These are phyloP conservation scores for Globisporangium acanthophoron DNA, from an alignment of 352 stramenopile species.

Conservation along the genomic window DNA sequence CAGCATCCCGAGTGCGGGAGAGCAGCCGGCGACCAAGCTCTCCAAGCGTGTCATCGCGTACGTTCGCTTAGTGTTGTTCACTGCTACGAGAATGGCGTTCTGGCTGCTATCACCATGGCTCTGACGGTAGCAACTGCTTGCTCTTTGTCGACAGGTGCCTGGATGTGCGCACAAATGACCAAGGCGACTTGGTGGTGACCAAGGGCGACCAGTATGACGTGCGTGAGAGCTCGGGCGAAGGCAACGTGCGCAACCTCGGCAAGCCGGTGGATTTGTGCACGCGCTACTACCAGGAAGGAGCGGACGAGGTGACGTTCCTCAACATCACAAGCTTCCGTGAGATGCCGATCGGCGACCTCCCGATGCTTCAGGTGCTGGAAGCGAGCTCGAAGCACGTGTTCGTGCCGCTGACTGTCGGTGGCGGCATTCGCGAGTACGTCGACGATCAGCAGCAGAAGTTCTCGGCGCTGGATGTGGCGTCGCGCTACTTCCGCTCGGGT, in stretches of 20 bases:
- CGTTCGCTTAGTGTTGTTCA: slow-evolving; percentile 14
- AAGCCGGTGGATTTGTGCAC: slow-evolving; percentile 94
- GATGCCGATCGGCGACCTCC: slow-evolving; percentile 94
- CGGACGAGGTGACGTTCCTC: slow-evolving; percentile 97
- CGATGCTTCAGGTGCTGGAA: slow-evolving; percentile 96
- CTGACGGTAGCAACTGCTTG: not conserved
- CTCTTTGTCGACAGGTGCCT: slow-evolving; percentile 62
- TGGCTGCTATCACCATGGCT: not conserved
- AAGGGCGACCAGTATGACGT: slow-evolving; percentile 99
- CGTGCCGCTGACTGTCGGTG: slow-evolving; percentile 96
- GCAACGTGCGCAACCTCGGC: slow-evolving; percentile 96
- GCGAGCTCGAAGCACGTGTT: slow-evolving; percentile 94
- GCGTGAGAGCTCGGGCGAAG: slow-evolving; percentile 77
- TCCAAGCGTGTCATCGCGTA: slow-evolving; percentile 95
- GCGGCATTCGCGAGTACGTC: slow-evolving; percentile 96
- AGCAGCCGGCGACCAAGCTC: slow-evolving; percentile 61
- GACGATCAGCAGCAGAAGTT: slow-evolving; percentile 84
- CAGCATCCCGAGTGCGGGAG: slow-evolving; percentile 21
- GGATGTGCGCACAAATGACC: slow-evolving; percentile 95
- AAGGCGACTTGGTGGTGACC: slow-evolving; percentile 96
- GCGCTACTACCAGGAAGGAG: slow-evolving; percentile 95
- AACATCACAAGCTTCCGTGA: slow-evolving; percentile 99
- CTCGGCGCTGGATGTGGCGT: slow-evolving; percentile 94
- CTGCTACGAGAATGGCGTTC: not conserved
- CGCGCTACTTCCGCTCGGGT: slow-evolving; percentile 96